phyloP scores from a whole-genome alignment of 2,329 filamentous ascomycete genomes.

The Colletotrichum sp. region DNA sequence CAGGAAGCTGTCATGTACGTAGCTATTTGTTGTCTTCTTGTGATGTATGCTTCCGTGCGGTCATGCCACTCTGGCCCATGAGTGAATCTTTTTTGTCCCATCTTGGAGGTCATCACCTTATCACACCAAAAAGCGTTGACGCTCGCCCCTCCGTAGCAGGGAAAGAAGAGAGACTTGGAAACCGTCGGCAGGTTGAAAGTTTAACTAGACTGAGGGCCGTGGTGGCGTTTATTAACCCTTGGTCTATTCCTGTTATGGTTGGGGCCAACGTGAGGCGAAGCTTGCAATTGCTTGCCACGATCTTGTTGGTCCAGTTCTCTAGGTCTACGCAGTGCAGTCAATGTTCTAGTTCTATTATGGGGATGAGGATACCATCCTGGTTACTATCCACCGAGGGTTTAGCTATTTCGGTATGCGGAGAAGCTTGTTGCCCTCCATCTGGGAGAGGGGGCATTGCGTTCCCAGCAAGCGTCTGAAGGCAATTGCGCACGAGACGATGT shows the following conservation, averaged over 20 bases:
- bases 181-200: background rate
- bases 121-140: background rate
- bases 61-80: background rate
- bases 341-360: background rate
- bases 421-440: background rate
- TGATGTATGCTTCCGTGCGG: background rate
- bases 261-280: background rate
- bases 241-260: background rate
- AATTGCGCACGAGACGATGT: background rate
- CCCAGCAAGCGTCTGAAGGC: background rate
- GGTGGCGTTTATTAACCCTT: constrained; percentile 6
- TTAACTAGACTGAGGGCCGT: background rate
- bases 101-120: background rate
- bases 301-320: background rate
- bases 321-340: no score
- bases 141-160: background rate
- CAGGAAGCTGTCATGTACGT: background rate
- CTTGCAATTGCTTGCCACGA: background rate
- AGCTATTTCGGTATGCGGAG: background rate
- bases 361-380: background rate
- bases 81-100: background rate
- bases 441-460: background rate
- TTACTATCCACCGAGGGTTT: background rate
- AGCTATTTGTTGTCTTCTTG: background rate
- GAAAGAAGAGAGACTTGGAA: background rate